These are phyloP conservation scores for Fomitiporia mediterranea DNA, from an alignment of 1,284 basidiomycete species.

Conservation along the genomic window DNA sequence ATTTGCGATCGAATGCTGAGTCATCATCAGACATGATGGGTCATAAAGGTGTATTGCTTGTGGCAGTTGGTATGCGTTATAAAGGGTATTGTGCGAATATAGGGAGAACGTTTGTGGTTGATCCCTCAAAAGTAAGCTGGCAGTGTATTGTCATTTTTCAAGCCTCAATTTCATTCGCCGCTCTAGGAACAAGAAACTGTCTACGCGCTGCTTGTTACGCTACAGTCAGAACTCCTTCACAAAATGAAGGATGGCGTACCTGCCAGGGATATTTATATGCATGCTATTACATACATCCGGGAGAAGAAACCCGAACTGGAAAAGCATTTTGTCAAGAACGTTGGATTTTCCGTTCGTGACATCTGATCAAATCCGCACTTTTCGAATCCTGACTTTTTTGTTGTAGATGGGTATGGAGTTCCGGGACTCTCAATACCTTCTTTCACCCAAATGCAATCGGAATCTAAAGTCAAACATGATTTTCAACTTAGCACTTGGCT, in stretches of 20 bases:
- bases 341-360: conserved; percentile 79
- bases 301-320: conserved; percentile 81
- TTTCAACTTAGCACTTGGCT: conserved; percentile 81
- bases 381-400: neutral
- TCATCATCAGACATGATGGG: conserved; percentile 82
- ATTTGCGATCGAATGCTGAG: conserved; percentile 82
- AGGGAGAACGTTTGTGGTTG: conserved; percentile 91
- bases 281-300: conserved; percentile 68
- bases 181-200: conserved; percentile 83
- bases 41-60: conserved; percentile 87
- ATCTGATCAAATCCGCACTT: neutral
- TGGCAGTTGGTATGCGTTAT: conserved; percentile 88
- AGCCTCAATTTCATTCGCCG: conserved; percentile 8
- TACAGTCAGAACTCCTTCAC: conserved; percentile 76
- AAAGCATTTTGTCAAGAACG: conserved; percentile 81
- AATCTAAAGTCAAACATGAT: conserved; percentile 79
- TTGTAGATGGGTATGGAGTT: conserved; percentile 89
- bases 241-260: conserved; percentile 80
- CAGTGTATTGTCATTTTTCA: neutral
- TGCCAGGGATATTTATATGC: conserved; percentile 78
- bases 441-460: conserved; percentile 78
- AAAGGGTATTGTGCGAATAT: conserved; percentile 92
- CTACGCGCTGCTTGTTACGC: conserved; percentile 72
- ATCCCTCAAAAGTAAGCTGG: conserved; percentile 73
- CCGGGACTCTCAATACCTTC: conserved; percentile 81